Conservation (phyloP, 805 yeast species). For the Metschnikowia colocasiae region DNA sequence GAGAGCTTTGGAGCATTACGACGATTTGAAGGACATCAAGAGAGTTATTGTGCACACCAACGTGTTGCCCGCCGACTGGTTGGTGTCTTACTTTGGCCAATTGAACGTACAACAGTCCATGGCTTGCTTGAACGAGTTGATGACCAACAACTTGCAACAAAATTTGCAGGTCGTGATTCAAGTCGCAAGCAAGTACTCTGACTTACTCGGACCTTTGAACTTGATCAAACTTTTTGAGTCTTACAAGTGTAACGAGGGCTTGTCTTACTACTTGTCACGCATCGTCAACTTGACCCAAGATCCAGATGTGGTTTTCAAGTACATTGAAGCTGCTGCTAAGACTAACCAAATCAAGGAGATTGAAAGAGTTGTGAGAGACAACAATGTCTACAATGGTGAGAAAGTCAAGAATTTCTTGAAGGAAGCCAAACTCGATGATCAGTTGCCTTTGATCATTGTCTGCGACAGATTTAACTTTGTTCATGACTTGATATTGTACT, state of each 20-base stretch:
- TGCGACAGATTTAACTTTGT: conserved; percentile 90
- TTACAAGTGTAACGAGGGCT: conserved; percentile 87
- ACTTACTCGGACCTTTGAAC: conserved; percentile 79
- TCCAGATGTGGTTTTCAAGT: conserved; percentile 92
- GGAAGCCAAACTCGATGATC: conserved; percentile 91
- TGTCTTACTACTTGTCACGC: conserved; percentile 88
- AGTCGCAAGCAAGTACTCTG: conserved; percentile 95
- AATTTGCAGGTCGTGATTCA: conserved; percentile 92
- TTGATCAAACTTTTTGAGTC: conserved; percentile 91
- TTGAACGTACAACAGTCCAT: conserved; percentile 91
- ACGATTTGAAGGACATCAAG: conserved; percentile 91
- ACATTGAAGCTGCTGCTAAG: conserved; percentile 90
- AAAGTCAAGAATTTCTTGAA: conserved; percentile 95
- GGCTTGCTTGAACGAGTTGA: conserved; percentile 81
- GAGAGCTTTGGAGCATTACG: conserved; percentile 94
- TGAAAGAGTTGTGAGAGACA: conserved; percentile 92
- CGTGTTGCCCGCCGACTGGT: conserved; percentile 88
- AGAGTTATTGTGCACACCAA: conserved; percentile 88
- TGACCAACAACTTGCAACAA: conserved; percentile 71
- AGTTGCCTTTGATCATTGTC: conserved; percentile 91
- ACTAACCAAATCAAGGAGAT: conserved; percentile 89
- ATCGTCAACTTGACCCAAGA: conserved; percentile 93
- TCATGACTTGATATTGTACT: conserved; percentile 87
- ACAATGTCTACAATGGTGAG: conserved; percentile 92
- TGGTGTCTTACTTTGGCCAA: conserved; percentile 87